phyloP scores from a whole-genome alignment of 2,329 filamentous ascomycete species.

The Myriosclerotinia curreyana region DNA sequence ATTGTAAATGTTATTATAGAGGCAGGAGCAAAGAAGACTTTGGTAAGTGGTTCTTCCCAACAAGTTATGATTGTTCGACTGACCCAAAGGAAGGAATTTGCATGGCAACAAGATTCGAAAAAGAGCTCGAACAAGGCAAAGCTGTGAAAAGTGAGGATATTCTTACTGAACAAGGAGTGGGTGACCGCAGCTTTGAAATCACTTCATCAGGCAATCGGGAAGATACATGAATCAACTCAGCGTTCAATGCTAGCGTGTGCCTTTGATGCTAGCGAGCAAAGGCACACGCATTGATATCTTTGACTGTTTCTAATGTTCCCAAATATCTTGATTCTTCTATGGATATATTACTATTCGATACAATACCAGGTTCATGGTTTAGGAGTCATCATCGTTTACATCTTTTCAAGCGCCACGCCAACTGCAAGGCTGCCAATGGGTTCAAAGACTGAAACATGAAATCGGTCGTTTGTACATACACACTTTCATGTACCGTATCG shows the following conservation, averaged over 20 bases:
- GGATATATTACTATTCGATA: background rate
- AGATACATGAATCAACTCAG: background rate
- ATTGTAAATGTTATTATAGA: slow-evolving; percentile 57
- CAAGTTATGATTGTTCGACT: slow-evolving; percentile 7
- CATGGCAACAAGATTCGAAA: slow-evolving; percentile 37
- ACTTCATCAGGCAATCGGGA: background rate
- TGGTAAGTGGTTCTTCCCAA: slow-evolving; percentile 29
- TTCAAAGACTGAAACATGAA: slow-evolving; percentile 6
- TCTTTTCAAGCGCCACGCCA: background rate
- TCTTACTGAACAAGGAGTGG: background rate
- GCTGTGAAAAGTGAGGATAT: background rate
- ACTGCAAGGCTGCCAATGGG: background rate
- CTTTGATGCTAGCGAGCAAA: background rate
- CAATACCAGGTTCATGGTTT: background rate
- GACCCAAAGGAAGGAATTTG: slow-evolving; percentile 31
- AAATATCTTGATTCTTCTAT: background rate
- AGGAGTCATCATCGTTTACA: background rate
- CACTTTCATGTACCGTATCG: background rate
- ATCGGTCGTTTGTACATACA: background rate
- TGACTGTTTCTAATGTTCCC: background rate
- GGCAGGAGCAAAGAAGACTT: slow-evolving; percentile 46
- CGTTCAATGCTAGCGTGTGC: background rate
- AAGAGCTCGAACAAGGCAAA: slow-evolving; percentile 33
- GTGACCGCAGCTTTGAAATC: background rate
- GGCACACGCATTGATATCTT: background rate